Percentiles rank a stretch among this genome's conserved stretches.
Evolutionary conservation across 176 grass and related monocot species (phyloP).

Genomic region (Chrysopogon serrulatus): DNA sequence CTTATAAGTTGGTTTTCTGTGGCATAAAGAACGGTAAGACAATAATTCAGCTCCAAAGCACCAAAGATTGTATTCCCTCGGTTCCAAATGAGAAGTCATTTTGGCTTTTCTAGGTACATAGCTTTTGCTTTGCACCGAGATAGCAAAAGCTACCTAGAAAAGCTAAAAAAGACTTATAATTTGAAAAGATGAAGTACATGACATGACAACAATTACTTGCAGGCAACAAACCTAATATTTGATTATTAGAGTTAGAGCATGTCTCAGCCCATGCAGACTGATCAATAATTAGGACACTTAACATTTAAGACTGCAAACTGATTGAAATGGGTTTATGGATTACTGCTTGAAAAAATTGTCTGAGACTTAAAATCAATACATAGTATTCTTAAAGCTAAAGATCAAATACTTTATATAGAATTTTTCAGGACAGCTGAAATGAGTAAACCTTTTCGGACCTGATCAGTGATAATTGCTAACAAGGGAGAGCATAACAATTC

Average conservation of each 20-base stretch:
- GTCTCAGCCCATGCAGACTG: background rate
- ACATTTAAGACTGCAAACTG: background rate
- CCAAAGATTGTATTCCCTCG: background rate
- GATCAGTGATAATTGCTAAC: background rate
- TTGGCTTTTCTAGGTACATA: background rate
- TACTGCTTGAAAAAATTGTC: background rate
- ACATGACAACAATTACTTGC: background rate
- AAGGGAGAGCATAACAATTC: background rate
- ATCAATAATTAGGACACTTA: background rate
- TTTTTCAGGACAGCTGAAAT: background rate
- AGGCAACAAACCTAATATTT: background rate
- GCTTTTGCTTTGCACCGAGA: background rate
- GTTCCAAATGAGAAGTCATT: background rate
- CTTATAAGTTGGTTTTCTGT: background rate
- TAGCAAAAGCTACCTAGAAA: background rate
- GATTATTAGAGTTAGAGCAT: slow-evolving; percentile 9
- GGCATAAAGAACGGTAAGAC: background rate
- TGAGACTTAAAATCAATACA: slow-evolving; percentile 4
- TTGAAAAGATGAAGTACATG: background rate
- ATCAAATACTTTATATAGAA: background rate
- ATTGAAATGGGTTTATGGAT: background rate
- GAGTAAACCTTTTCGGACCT: background rate
- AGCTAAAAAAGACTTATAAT: background rate
- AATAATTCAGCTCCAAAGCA: background rate
- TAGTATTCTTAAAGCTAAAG: background rate